These are phyloP conservation scores for Westerdykella sp. DNA, from an alignment of 2,329 filamentous ascomycete species.

Conservation along the genomic window DNA sequence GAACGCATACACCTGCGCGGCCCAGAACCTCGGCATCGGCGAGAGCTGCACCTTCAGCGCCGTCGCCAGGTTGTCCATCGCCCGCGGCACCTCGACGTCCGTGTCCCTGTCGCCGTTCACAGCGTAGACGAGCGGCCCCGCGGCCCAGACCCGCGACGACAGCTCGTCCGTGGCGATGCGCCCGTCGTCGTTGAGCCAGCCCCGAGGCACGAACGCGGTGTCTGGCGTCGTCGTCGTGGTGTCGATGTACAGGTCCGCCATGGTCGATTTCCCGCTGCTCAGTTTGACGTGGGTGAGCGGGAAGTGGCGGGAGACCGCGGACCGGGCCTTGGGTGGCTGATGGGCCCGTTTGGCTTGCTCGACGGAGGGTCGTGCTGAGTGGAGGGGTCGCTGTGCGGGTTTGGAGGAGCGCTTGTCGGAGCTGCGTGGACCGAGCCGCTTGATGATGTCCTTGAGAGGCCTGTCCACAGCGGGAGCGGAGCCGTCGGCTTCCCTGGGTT, in stretches of 20 bases:
- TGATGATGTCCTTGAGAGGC: conserved; percentile 16
- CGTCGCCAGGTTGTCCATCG: not conserved
- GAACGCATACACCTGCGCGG: no score
- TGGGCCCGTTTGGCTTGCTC: no score
- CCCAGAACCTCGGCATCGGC: no score
- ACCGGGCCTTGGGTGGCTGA: no score
- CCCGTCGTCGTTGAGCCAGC: conserved; percentile 40
- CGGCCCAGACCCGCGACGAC: conserved; percentile 27
- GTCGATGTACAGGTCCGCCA: conserved; percentile 50
- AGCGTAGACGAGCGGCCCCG: conserved; percentile 32
- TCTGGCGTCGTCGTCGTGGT: conserved; percentile 50
- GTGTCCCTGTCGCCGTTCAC: conserved; percentile 34
- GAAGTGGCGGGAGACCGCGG: no score
- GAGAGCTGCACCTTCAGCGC: no score
- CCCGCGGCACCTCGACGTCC: conserved; percentile 33
- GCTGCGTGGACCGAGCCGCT: conserved; percentile 28
- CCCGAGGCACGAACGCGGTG: conserved; percentile 47
- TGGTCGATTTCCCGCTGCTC: conserved; percentile 44
- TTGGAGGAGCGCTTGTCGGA: no score
- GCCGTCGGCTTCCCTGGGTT: no score
- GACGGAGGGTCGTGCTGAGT: no score
- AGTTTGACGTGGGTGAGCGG: conserved; percentile 31
- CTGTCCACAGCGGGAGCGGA: no score
- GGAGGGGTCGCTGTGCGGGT: not conserved
- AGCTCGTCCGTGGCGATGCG: conserved; percentile 17